Percentiles rank a stretch among this genome's conserved stretches.
Evolutionary conservation across 805 yeast genomes (phyloP).

Genomic region (Hanseniaspora mollemarum): DNA sequence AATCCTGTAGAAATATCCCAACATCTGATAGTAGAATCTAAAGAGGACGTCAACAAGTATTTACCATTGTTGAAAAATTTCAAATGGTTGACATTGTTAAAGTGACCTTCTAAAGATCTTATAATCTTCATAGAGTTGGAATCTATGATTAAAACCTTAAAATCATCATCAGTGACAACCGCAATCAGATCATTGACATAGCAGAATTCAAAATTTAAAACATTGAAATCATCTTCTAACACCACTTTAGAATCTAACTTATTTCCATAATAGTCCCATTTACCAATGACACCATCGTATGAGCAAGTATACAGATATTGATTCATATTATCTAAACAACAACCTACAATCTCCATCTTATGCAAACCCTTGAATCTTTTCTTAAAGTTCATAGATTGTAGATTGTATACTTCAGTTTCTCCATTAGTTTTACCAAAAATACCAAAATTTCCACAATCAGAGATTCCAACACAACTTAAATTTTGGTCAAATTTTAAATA

Average conservation of each 20-base stretch:
- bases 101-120: slow-evolving; percentile 81
- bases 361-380: slow-evolving; percentile 52
- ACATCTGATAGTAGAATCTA: slow-evolving; percentile 81
- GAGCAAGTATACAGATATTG: slow-evolving; percentile 77
- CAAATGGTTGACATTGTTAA: slow-evolving; percentile 72
- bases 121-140: slow-evolving; percentile 69
- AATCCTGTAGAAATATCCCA: slow-evolving; percentile 98
- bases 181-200: slow-evolving; percentile 76
- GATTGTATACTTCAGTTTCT: slow-evolving; percentile 70
- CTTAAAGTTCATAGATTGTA: slow-evolving; percentile 81
- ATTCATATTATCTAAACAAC: slow-evolving; percentile 84
- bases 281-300: slow-evolving; percentile 78
- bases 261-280: slow-evolving; percentile 70
- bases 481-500: slow-evolving; percentile 52
- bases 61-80: slow-evolving; percentile 93
- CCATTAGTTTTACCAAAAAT: slow-evolving; percentile 83
- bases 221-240: slow-evolving; percentile 66
- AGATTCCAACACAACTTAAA: slow-evolving; percentile 64
- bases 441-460: slow-evolving; percentile 93
- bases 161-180: slow-evolving; percentile 63
- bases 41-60: slow-evolving; percentile 75
- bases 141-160: slow-evolving; percentile 74
- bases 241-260: slow-evolving; percentile 53
- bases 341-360: slow-evolving; percentile 74
- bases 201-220: slow-evolving; percentile 46